phyloP scores from a whole-genome alignment of 1,284 basidiomycete genomes.

The Rhodofomes roseus region DNA sequence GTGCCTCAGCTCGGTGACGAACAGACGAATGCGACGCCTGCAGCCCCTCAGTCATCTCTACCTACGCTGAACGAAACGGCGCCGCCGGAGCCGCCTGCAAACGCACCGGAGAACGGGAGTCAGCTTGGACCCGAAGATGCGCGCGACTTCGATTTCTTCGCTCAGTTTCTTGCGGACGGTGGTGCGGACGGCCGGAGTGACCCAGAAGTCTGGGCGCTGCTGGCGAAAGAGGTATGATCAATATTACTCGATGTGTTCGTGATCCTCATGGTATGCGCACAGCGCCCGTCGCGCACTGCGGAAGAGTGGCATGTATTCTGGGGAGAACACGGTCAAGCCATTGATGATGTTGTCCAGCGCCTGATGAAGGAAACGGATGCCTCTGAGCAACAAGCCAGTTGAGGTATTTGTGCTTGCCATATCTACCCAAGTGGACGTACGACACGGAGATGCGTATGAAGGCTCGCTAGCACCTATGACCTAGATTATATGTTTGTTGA shows the following conservation, averaged over 20 bases:
- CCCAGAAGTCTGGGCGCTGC: constrained; percentile 42
- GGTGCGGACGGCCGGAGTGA: constrained; percentile 43
- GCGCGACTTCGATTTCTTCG: constrained; percentile 45
- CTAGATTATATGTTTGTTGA: no score
- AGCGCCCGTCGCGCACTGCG: constrained; percentile 47
- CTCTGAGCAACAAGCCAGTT: background rate
- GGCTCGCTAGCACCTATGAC: no score
- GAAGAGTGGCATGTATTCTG: constrained; percentile 57
- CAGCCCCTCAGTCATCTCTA: background rate
- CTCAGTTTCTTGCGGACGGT: constrained; percentile 47
- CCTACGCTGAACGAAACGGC: background rate
- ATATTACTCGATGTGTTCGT: background rate
- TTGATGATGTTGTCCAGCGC: constrained; percentile 28
- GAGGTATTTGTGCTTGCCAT: no score
- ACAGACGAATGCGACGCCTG: background rate
- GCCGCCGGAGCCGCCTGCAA: background rate
- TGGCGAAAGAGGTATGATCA: constrained; percentile 23
- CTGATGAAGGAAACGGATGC: constrained; percentile 2
- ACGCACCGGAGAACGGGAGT: background rate
- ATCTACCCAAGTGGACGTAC: no score
- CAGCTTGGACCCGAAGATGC: background rate
- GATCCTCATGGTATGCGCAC: background rate
- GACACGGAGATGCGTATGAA: no score
- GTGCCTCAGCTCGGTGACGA: background rate
- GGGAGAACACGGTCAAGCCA: constrained; percentile 36